These are phyloP conservation scores for Clathrospora elynae DNA, from an alignment of 2,329 filamentous ascomycete species.

Conservation along the genomic window DNA sequence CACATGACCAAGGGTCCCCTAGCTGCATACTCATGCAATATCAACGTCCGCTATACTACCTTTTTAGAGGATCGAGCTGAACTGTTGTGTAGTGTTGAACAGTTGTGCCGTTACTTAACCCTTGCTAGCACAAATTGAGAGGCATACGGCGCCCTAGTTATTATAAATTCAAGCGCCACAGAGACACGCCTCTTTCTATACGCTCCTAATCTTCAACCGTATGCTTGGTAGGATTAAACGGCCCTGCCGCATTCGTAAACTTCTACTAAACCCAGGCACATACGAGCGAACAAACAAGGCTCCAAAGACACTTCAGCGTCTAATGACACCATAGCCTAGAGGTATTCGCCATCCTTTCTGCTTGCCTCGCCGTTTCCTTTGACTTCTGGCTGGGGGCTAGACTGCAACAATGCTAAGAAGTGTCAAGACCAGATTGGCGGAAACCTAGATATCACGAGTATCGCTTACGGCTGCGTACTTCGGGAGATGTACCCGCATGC, in stretches of 20 bases:
- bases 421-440: too few species aligned
- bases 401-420: too few species aligned
- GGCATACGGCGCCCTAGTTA: conserved; percentile 13
- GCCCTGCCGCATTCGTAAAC: conserved; percentile 11
- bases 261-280: conserved; percentile 5
- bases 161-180: conserved; percentile 13
- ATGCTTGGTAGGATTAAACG: conserved; percentile 15
- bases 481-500: conserved; percentile 5
- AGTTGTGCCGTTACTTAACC: conserved; percentile 15
- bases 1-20: conserved; percentile 9
- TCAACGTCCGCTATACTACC: conserved; percentile 9
- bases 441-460: too few species aligned
- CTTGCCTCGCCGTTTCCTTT: too few species aligned
- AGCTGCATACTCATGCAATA: conserved; percentile 18
- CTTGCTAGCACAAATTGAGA: conserved; percentile 15
- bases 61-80: conserved; percentile 10
- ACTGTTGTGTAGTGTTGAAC: conserved; percentile 9
- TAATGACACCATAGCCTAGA: background rate
- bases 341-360: too few species aligned
- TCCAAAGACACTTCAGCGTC: conserved; percentile 1
- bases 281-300: too few species aligned
- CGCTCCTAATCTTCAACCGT: conserved; percentile 10
- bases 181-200: conserved; percentile 10
- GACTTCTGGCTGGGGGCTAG: too few species aligned
- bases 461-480: conserved; percentile 9